phyloP scores from a whole-genome alignment of 305 asterid genomes.

The Rubia balearica region DNA sequence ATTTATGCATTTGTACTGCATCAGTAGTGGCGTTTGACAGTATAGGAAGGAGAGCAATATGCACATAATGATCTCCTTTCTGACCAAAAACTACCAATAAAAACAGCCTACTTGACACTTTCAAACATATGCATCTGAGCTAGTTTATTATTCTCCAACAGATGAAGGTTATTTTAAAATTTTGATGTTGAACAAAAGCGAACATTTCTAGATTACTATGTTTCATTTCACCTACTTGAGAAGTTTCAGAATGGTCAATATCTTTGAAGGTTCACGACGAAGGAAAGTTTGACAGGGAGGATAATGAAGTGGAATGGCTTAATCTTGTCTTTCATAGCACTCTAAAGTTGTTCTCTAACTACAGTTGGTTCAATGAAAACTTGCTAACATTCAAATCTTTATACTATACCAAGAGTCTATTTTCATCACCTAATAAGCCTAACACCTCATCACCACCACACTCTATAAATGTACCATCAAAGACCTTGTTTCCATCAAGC shows the following conservation, averaged over 20 bases:
- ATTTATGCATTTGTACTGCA: background rate
- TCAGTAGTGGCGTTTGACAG: background rate
- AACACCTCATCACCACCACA: conserved; percentile 15
- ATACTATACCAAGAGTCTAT: conserved; percentile 10
- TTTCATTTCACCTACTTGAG: background rate
- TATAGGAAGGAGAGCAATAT: background rate
- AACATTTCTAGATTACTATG: too few species aligned
- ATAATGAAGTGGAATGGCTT: background rate
- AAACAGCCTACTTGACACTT: background rate
- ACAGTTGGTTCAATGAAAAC: conserved; percentile 25
- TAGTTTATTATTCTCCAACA: background rate
- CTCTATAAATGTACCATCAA: conserved; percentile 25
- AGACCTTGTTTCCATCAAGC: conserved; percentile 17
- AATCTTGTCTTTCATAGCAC: conserved; percentile 61
- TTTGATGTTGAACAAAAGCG: background rate
- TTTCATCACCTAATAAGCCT: conserved; percentile 36
- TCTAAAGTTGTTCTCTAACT: conserved; percentile 63
- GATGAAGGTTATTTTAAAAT: background rate
- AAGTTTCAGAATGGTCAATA: conserved; percentile 13
- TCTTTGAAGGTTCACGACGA: conserved; percentile 12
- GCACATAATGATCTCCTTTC: conserved; percentile 2
- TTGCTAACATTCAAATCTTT: background rate
- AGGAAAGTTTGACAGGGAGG: conserved; percentile 21
- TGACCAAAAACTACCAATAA: background rate
- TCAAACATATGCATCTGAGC: background rate